Base-by-base conservation (phyloP, 768 basidiomycete species). In the Botryobasidium botryosum region DNA sequence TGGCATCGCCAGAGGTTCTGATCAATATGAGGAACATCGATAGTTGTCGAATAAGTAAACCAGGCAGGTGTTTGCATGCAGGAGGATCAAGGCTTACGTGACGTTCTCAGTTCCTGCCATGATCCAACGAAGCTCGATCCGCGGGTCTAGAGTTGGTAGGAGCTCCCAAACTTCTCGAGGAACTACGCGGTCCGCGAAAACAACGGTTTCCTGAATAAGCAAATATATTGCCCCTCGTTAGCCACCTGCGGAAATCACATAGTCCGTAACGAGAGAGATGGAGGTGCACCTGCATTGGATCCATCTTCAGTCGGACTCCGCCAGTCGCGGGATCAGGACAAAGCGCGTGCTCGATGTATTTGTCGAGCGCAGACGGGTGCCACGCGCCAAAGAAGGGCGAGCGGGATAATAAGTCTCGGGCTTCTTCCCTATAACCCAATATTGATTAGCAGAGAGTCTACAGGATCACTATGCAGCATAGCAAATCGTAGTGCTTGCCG, bases 381-480 rank as follows among this genome's bases (percentile, higher is more conserved):
- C 84, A 87, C 1, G 66, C 60, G 2, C 55, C 51, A 57, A 87
- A 90, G 67, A 86, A 87, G 0, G 76, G 68, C 25, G 63, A 70
- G 43, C 63, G 58, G 42, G 55, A 49, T 53, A 85, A 71, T 5
- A 59, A 51, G 6, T 51, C 54, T 5, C 67, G 53, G 1, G 81
- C 85, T 47, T 77, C 78, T 32, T 75, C 70, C 33, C 82, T 80
- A 50, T 10, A 25, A 47, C 6, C 24, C 8, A 15, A 18, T 10
- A 5, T 10, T 21, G 18, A 7, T 7, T 10, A 6, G 18, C 0
- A 12, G 23, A 31, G 21, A 15, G 27, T 4, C 44, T 46, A 37
- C 32, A 33, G 10, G 10, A 13, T 23, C 17, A 40, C 23, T 12
- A 37, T 17, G 15, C 5, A 6, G 18, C 17, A 12, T 27, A 29